phyloP scores from a whole-genome alignment of 2,329 filamentous ascomycete species.

The Metarhizium brunneum region DNA sequence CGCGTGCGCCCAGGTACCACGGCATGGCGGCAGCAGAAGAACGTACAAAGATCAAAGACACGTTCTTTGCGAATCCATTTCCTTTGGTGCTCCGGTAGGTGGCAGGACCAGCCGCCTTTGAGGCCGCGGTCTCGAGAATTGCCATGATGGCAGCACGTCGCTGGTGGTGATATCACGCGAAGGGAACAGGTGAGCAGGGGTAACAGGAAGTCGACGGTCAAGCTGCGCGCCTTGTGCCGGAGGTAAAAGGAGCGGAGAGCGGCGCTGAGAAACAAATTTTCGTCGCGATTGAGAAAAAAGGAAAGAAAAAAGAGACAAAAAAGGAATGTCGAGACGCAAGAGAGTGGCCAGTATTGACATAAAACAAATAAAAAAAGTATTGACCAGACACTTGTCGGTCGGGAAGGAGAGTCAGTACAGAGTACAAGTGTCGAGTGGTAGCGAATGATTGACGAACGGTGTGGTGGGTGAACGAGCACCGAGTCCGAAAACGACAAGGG shows the following conservation, averaged over 20 bases:
- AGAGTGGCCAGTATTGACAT: background rate
- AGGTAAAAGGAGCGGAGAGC: background rate
- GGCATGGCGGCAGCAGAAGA: background rate
- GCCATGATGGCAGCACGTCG: slow-evolving; percentile 8
- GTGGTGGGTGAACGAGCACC: background rate
- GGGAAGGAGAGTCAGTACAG: background rate
- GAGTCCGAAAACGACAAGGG: background rate
- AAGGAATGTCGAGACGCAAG: slow-evolving; percentile 4
- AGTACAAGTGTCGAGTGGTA: too few species aligned
- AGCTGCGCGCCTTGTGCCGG: background rate
- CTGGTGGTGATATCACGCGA: background rate
- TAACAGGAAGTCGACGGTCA: background rate
- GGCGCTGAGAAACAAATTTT: background rate
- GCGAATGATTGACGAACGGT: background rate
- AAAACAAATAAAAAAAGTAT: background rate
- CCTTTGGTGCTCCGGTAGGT: slow-evolving; percentile 3
- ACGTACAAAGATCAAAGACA: slow-evolving; percentile 14
- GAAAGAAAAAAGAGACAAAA: background rate
- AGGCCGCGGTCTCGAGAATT: slow-evolving; percentile 10
- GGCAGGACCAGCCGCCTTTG: slow-evolving; percentile 5
- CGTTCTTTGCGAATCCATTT: slow-evolving; percentile 10
- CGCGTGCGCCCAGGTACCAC: background rate
- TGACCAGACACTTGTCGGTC: background rate
- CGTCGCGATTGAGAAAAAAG: background rate
- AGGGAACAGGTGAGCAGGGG: too few species aligned